Evolutionary conservation across 352 stramenopile species (phyloP).

Genomic region (Albugo laibachii): DNA sequence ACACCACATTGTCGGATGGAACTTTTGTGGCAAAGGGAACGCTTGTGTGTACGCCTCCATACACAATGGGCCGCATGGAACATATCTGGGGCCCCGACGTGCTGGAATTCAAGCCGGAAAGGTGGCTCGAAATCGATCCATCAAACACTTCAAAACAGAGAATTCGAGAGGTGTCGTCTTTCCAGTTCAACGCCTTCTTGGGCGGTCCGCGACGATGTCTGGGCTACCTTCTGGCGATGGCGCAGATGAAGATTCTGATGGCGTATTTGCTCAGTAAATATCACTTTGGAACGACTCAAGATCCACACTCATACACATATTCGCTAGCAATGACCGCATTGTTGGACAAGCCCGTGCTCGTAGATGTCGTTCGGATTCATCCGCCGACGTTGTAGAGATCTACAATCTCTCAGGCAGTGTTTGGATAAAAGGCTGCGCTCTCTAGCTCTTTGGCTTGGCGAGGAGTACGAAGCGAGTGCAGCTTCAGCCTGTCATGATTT

Average conservation of each 20-base stretch:
- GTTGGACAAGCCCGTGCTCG: no score
- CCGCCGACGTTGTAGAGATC: no score
- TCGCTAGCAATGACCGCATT: slow-evolving; percentile 21
- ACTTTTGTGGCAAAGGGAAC: slow-evolving; percentile 22
- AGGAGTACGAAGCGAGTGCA: no score
- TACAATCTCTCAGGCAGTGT: no score
- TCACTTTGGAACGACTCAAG: slow-evolving; percentile 13
- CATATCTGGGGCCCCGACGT: slow-evolving; percentile 44
- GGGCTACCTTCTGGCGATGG: slow-evolving; percentile 40
- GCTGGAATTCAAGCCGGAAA: slow-evolving; percentile 33
- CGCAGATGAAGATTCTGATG: slow-evolving; percentile 60
- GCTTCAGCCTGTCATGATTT: no score
- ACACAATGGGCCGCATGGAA: slow-evolving; percentile 26
- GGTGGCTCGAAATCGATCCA: slow-evolving; percentile 21
- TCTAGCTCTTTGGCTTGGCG: no score
- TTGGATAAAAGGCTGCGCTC: no score
- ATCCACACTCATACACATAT: slow-evolving; percentile 21
- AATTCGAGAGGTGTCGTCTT: slow-evolving; percentile 16
- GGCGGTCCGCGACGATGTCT: slow-evolving; percentile 44
- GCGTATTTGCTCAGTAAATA: slow-evolving; percentile 31
- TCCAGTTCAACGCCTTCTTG: slow-evolving; percentile 59
- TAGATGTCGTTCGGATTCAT: no score
- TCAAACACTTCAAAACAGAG: slow-evolving; percentile 11
- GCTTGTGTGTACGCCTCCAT: slow-evolving; percentile 20
- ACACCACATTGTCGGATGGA: slow-evolving; percentile 37